phyloP scores from a whole-genome alignment of 2,329 filamentous ascomycete species.

The Aspergillus fijiensis region DNA sequence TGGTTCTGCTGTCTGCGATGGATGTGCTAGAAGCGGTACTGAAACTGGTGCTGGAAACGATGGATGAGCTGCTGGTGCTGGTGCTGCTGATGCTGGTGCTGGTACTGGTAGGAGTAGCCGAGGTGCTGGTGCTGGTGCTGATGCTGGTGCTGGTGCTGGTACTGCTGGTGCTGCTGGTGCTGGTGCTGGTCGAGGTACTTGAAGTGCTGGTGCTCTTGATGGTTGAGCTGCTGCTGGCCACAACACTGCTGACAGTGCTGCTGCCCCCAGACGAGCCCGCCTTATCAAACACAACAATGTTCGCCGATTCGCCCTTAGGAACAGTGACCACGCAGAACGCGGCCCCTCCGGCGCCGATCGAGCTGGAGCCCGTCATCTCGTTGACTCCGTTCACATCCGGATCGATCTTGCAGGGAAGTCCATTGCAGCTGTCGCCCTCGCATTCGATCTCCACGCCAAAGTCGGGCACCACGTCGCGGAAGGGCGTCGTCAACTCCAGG shows the following conservation, averaged over 20 bases:
- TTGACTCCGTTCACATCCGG: constrained; percentile 57
- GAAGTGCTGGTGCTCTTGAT: constrained; percentile 16
- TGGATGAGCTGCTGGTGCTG: constrained; percentile 8
- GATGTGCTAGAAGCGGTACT: constrained; percentile 9
- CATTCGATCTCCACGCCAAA: constrained; percentile 73
- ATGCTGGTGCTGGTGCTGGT: constrained; percentile 15
- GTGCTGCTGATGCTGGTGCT: constrained; percentile 13
- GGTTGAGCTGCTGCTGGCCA: constrained; percentile 12
- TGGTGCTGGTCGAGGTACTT: constrained; percentile 15
- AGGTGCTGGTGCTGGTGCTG: constrained; percentile 15
- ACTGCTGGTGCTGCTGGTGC: constrained; percentile 11
- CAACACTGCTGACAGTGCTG: constrained; percentile 4
- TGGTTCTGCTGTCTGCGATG: constrained; percentile 10
- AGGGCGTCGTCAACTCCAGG: constrained; percentile 51
- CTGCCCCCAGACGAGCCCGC: constrained; percentile 23
- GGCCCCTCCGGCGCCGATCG: constrained; percentile 65
- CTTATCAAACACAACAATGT: constrained; percentile 62
- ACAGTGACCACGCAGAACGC: constrained; percentile 77
- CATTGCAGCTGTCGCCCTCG: constrained; percentile 64
- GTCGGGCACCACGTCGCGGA: constrained; percentile 59
- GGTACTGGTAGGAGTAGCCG: neutral
- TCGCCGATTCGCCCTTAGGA: constrained; percentile 63
- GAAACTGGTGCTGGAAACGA: constrained; percentile 17
- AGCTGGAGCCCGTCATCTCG: constrained; percentile 57
- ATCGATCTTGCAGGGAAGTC: constrained; percentile 72